Evolutionary conservation across 75 land plant genomes (phyloP).

Genomic region (Sequoiadendron giganteum): DNA sequence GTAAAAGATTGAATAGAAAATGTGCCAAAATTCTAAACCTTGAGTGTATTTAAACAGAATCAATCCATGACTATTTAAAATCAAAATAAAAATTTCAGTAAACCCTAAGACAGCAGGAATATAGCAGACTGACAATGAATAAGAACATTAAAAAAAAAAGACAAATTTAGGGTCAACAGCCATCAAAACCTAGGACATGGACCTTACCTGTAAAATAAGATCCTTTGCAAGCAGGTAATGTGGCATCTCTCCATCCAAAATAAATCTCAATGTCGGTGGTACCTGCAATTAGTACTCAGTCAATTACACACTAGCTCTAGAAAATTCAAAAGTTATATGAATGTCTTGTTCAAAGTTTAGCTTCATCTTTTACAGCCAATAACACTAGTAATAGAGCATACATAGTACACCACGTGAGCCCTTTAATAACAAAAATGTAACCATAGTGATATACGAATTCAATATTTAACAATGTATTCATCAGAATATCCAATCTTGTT

Average conservation of each 20-base stretch:
- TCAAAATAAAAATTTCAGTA: neutral
- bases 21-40: neutral
- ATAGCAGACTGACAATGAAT: neutral
- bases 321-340: neutral
- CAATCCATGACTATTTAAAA: neutral
- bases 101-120: neutral
- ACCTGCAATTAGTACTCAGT: constrained; percentile 45
- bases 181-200: neutral
- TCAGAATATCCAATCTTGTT: neutral
- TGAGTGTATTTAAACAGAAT: neutral
- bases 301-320: neutral
- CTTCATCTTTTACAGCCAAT: neutral
- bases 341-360: neutral
- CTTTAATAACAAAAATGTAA: neutral
- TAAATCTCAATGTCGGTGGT: constrained; percentile 89
- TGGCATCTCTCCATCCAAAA: constrained; percentile 98
- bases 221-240: constrained; percentile 88
- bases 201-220: constrained; percentile 86
- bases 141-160: neutral
- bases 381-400: neutral
- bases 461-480: neutral
- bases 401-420: neutral
- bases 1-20: neutral
- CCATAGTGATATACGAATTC: neutral
- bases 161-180: neutral